Percentiles rank a stretch among this genome's conserved stretches.
Conservation (phyloP, 2,329 filamentous ascomycete species). For the Stromatinia cepivora region DNA sequence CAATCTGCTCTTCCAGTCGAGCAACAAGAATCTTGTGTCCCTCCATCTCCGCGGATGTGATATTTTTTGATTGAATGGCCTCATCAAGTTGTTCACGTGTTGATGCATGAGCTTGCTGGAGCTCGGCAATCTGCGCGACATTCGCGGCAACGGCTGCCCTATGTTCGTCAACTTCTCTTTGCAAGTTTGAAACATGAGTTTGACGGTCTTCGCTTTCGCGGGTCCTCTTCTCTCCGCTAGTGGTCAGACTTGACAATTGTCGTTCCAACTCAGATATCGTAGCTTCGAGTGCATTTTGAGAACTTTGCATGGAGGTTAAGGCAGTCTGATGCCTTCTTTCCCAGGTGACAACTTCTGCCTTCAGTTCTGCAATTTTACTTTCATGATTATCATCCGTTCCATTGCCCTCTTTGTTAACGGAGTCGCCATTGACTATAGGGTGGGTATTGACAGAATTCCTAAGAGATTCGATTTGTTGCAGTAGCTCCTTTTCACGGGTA, state of each 20-base stretch:
- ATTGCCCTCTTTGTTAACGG: constrained; percentile 22
- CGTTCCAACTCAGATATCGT: constrained; percentile 74
- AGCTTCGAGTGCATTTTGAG: constrained; percentile 69
- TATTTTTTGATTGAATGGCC: constrained; percentile 59
- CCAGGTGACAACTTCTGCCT: constrained; percentile 73
- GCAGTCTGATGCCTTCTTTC: constrained; percentile 72
- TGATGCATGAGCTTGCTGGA: constrained; percentile 70
- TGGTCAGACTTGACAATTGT: constrained; percentile 45
- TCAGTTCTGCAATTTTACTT: constrained; percentile 57
- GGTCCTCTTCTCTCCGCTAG: constrained; percentile 47
- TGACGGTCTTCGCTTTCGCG: constrained; percentile 53
- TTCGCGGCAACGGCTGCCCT: constrained; percentile 71
- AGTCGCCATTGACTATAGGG: constrained; percentile 25
- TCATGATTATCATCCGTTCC: constrained; percentile 38
- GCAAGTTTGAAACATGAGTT: constrained; percentile 60
- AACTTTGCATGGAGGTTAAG: constrained; percentile 68
- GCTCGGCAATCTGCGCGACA: constrained; percentile 65
- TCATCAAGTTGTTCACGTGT: constrained; percentile 69
- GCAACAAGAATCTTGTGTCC: constrained; percentile 48
- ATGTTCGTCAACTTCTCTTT: constrained; percentile 77
- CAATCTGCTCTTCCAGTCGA: constrained; percentile 59
- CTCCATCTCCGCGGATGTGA: constrained; percentile 45
- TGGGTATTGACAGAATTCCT: constrained; percentile 43
- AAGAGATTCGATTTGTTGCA: constrained; percentile 68
- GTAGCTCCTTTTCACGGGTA: constrained; percentile 73